Base-by-base conservation (phyloP, 768 basidiomycete species). In the Leccinum imitatum region DNA sequence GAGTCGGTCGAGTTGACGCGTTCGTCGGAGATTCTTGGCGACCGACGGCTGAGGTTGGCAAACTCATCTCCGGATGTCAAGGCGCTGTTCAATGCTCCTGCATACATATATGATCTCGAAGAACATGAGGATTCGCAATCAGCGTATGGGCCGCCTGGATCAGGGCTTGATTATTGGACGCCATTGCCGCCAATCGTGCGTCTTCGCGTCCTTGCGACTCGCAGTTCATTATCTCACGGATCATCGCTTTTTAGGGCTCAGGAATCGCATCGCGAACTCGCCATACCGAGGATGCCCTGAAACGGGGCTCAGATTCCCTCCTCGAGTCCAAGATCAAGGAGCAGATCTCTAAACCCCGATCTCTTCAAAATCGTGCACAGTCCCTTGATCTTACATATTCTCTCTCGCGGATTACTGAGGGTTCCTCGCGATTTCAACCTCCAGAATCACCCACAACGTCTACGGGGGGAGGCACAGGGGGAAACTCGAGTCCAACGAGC, bases 1-100 rank as follows among this genome's bases (percentile, higher is more conserved):
- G 91, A 90, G 76, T 90, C 87, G 35, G 89, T 89, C 69, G 90
- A 88, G 65, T 78, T 91, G 73, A 85, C 85, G 21, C 84, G 90
- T 50, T 76, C 68, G 54, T 69, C 77, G n/a, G 82, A 82, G 67
- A 84, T 91, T 64, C 78, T 87, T 69, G 84, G 85, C 55, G 87
- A 89, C 76, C 79, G 89, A 65, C 80, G 90, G 63, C 76, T 95
- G 56, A 84, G 95, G 53, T 78, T 95, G 60, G 91, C 93, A 10
- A 91, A 86, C 65, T 95, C 94, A 5, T 93, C 95, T 4, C 93
- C 93, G 3, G 93, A 97, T 64, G 95, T 98, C 59, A 97, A 96
- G 74, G 94, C 95, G 0, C 71, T 98, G 66, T 97, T 98, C 78
- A 91, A 95, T 69, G 85, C 89, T 0, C 89, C 91, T 21, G 82